phyloP scores from a whole-genome alignment of 2,329 filamentous ascomycete species.

The Colletotrichum musae region DNA sequence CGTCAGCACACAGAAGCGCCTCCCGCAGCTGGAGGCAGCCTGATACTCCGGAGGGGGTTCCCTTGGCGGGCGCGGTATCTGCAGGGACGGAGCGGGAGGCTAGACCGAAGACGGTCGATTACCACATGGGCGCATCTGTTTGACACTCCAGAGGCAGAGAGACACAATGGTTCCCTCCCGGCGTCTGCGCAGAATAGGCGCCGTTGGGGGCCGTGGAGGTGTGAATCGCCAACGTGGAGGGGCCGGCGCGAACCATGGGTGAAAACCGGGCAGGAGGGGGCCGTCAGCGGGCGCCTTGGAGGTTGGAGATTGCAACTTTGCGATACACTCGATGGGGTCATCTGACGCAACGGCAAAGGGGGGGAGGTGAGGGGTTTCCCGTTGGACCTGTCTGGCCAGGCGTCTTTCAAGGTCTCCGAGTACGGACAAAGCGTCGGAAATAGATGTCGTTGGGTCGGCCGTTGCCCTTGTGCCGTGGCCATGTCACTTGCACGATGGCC shows the following conservation, averaged over 20 bases:
- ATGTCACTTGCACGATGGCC: conserved; percentile 21
- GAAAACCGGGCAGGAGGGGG: conserved; percentile 2
- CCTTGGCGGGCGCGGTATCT: conserved; percentile 6
- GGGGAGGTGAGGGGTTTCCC: conserved; percentile 1
- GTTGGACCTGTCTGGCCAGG: not conserved
- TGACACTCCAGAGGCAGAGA: not conserved
- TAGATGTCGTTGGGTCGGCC: conserved; percentile 5
- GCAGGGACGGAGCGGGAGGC: conserved; percentile 18
- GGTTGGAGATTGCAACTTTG: conserved; percentile 20
- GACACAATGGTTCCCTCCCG: conserved; percentile 1
- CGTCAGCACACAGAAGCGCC: conserved; percentile 22
- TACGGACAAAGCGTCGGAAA: conserved; percentile 7
- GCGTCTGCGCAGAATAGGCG: conserved; percentile 28
- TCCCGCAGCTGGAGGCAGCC: conserved; percentile 14
- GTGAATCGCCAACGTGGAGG: conserved; percentile 25
- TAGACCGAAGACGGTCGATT: conserved; percentile 13
- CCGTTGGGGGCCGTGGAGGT: conserved; percentile 29
- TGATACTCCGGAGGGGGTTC: conserved; percentile 10
- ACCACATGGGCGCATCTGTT: conserved; percentile 14
- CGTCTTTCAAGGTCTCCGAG: not conserved
- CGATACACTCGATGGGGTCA: conserved; percentile 32
- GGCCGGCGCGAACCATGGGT: conserved; percentile 24
- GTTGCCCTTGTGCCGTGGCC: not conserved
- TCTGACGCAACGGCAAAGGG: conserved; percentile 22
- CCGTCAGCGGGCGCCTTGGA: conserved; percentile 22